These are phyloP conservation scores for Holtermannia corniformis DNA, from an alignment of 768 basidiomycete genomes.

Conservation along the genomic window DNA sequence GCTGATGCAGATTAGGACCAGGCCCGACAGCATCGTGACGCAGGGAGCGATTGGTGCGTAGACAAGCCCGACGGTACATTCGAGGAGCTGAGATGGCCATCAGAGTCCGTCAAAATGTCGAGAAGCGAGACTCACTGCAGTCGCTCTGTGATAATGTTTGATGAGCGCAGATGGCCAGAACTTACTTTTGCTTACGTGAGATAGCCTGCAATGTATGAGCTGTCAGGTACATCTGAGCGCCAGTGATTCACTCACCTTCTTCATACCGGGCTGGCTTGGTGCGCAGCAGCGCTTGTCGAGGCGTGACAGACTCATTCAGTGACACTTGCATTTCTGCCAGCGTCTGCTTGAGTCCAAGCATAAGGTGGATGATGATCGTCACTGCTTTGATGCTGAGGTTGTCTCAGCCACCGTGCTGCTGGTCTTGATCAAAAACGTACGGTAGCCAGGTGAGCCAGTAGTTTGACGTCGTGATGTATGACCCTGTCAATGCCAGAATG, in stretches of 20 bases:
- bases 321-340: not conserved
- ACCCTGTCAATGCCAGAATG: not conserved
- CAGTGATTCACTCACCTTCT: not conserved
- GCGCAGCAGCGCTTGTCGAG: not conserved
- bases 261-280: not conserved
- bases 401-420: too few relatives aligned
- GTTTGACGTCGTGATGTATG: not conserved
- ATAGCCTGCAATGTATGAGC: too few relatives aligned
- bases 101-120: not conserved
- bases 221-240: not conserved
- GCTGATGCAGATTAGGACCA: not conserved
- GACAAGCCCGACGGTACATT: not conserved
- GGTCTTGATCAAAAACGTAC: not conserved
- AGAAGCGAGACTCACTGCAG: not conserved
- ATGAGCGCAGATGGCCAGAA: not conserved
- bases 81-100: not conserved
- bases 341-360: not conserved
- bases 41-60: not conserved
- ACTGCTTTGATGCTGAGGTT: not conserved
- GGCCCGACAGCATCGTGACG: not conserved
- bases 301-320: not conserved
- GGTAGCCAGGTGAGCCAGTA: not conserved
- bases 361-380: not conserved
- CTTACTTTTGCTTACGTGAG: not conserved
- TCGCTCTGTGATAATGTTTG: not conserved